Base-by-base conservation (phyloP, 2,329 filamentous ascomycete genomes). In the Paracamarosporium sp. region DNA sequence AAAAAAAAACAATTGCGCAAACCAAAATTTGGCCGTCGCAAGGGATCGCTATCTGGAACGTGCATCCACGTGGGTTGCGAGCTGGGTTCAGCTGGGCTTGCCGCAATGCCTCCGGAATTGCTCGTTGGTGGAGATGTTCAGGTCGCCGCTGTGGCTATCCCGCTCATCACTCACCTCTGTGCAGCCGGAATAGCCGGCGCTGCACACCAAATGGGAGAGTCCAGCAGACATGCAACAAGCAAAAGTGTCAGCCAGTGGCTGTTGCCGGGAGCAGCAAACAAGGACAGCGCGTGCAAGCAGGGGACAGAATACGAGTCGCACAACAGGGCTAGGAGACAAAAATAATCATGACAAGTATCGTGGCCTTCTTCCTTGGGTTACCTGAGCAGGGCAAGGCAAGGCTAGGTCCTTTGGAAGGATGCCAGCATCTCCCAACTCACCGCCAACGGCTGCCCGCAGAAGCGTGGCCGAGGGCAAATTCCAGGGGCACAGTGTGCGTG, bases 51-150 rank as follows among this genome's bases (percentile, higher is more conserved):
- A 15, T 7, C 5, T 25, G 45, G 45, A 48, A 48, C 68, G 61
- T 71, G 70, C 46, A 50, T 63, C 68, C 70, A 74, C 72, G 71
- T 75, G 71, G 61, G 64, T 59, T 70, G 64, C 59, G 53, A 56
- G 56, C 53, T 51, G 61, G 60, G 58, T 61, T 40, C 51, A 36
- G 35, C 55, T 55, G 54, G 41, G 51, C 27, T 38, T 33, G 44
- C 35, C 44, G 50, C 35, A 30, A 38, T 61, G 59, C 25, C 53
- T 62, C 59, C 63, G 59, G 64, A 66, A 56, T 20, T 61, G 46
- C 57, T 62, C 53, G 53, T 60, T 57, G 57, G 62, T 43, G 52
- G 51, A 13, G 20, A 31, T 17, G 45, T 35, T 45, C 20, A 38
- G 20, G 44, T 31, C 35, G 30, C 35, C 35, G 35, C 53, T 35